Evolutionary conservation across 2,329 filamentous ascomycete species (phyloP), one percentile per base, ranked within the genome.

Genomic region (Trichophyton benhamiae): DNA sequence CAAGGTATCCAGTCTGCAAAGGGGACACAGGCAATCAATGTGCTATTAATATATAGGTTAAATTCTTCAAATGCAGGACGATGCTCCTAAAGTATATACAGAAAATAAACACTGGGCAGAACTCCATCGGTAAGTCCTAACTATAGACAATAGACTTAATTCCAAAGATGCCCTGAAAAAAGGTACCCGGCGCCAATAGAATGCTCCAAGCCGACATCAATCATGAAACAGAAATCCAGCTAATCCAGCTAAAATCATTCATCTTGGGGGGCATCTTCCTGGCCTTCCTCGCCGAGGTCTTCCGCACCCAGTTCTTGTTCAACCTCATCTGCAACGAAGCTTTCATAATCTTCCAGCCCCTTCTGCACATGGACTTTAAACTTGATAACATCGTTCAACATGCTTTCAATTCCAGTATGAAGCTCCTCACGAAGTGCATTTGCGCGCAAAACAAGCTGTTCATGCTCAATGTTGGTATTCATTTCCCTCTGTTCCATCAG

Each of bases 281-380:
- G 41, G 22, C n/a, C 58, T 25, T 11, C 27, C 9, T 30, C 42
- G 15, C 27, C 44, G 30, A 44, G 42, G 27, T 38, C 82, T 42
- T 87, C 86, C 46, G 80, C 83, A n/a, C 85, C 84, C 22, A 91
- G 77, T 75, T 91, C 88, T 71, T 86, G 84, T 77, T 95, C 89
- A n/a, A 96, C 85, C 76, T 97, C 92, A 66, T 95, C 89, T 1
- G 89, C 87, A 5, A 96, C 90, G 71, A 96, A 96, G 61, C 86
- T 85, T 76, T 99, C 94, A 73, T 96, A 97, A 70, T 94, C 89
- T 72, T 96, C 92, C 60, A 99, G 79, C 63, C 85, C 87, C 77
- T 91, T 91, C 74, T 99, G 94, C 59, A 99, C 81, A 70, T 97
- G 91, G 66, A 99, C 89, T 78, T 99, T 99, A 83, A 99, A 97